phyloP scores from a whole-genome alignment of 129 eudicot genomes.

The Apium graveolens region DNA sequence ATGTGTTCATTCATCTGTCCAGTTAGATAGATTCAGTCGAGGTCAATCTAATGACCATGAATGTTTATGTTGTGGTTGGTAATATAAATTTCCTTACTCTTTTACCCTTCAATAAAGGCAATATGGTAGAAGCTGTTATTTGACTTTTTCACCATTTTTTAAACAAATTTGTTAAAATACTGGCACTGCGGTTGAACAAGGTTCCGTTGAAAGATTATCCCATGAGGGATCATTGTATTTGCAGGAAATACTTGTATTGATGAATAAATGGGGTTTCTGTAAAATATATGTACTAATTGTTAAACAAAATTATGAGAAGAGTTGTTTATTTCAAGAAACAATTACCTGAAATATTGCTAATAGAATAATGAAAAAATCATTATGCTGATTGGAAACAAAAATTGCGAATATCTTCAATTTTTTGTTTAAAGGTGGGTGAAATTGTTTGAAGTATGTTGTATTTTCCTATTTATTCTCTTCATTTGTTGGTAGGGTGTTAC shows the following conservation, averaged over 20 bases:
- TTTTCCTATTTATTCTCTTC: conserved; percentile 3
- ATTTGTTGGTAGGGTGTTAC: conserved; percentile 59
- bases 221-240: not conserved
- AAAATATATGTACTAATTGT: not conserved
- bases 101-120: not conserved
- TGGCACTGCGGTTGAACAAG: not conserved
- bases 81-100: not conserved
- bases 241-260: not conserved
- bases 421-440: not conserved
- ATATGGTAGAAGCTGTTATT: not conserved
- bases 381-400: not conserved
- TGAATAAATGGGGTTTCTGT: not conserved
- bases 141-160: not conserved
- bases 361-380: not conserved
- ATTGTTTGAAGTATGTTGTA: not conserved
- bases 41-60: not conserved
- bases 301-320: not conserved
- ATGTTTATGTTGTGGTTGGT: not conserved
- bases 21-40: not conserved
- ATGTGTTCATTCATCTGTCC: not conserved
- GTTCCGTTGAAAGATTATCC: not conserved
- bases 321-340: not conserved
- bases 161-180: not conserved
- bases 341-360: not conserved
- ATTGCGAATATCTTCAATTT: not conserved